Base-by-base conservation (phyloP, 2,329 filamentous ascomycete genomes). In the Colletotrichum horii region DNA sequence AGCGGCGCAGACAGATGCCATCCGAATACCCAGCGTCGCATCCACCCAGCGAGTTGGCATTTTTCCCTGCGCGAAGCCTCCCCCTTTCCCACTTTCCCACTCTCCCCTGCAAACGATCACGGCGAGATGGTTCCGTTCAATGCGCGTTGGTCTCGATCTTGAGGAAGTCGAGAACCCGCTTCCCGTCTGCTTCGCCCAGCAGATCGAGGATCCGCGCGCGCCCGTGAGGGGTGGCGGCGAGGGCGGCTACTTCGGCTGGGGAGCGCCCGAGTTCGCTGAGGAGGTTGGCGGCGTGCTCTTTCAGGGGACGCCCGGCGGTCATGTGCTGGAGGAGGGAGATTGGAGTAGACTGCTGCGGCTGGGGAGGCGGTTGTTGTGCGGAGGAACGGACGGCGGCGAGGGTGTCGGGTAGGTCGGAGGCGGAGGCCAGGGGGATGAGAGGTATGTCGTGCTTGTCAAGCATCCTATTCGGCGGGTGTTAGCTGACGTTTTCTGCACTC, bases 351-450 rank as follows among this genome's bases (percentile, higher is more conserved):
- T 52, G 43, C 43, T 52, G 43, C 11, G 43, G 43, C 19, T 22
- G 43, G 43, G 6, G 43, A 52, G 28, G 43, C 56, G 55, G 71
- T 15, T 67, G 70, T 36, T 36, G 38, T 19, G 26, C 14, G 60
- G 55, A 56, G 61, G 78, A 78, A 67, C 82, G 81, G 71, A 90
- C 85, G 1, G 81, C 77, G n/a, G 82, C 80, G 26, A 91, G 79
- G 12, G 81, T 83, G 3, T 78, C 68, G n/a, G 84, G 81, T 19
- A 89, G 80, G 16, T 83, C 81, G 14, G 79, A 75, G 52, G 82
- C 73, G 2, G 82, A 82, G 19, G 83, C 79, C 66, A 90, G 80
- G 4, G 88, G 88, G 22, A 90, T 80, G 43, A 89, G 78, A 7
- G 86, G 85, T 9, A 88, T 78, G 15, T 81, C 80, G 48, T 81